Conservation (phyloP, 371 early-diverging fungal genomes). For the Batkoa obscura region DNA sequence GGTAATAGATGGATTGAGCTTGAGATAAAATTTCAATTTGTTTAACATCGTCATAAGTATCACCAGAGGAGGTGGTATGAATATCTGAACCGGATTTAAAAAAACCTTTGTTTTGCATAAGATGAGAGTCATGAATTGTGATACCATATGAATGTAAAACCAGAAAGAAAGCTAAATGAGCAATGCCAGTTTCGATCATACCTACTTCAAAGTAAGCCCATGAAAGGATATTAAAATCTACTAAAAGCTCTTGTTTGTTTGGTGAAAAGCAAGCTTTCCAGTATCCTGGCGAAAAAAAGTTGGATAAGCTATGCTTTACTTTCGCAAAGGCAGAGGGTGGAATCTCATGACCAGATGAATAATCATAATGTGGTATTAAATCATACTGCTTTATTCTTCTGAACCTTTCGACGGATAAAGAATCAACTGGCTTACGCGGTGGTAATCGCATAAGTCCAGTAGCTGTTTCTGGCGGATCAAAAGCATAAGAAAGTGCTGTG, state of each 20-base stretch:
- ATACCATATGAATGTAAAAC: constrained; percentile 29
- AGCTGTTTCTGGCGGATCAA: constrained; percentile 65
- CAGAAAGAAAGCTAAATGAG: constrained; percentile 51
- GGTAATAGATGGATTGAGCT: constrained; percentile 63
- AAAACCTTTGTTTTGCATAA: constrained; percentile 11
- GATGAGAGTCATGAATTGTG: constrained; percentile 8
- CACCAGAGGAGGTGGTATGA: constrained; percentile 18
- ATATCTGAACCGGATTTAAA: constrained; percentile 26
- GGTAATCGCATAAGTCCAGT: constrained; percentile 64
- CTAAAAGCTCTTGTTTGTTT: constrained; percentile 62
- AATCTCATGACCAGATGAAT: constrained; percentile 24
- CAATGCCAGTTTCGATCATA: constrained; percentile 54
- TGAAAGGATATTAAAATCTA: constrained; percentile 58
- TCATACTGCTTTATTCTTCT: constrained; percentile 27
- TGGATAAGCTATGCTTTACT: constrained; percentile 15
- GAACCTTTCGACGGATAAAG: constrained; percentile 38
- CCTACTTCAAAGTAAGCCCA: constrained; percentile 86
- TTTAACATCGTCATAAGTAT: constrained; percentile 17
- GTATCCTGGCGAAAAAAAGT: constrained; percentile 26
- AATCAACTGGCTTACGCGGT: constrained; percentile 77
- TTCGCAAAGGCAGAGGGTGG: constrained; percentile 14
- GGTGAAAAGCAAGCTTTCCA: constrained; percentile 40
- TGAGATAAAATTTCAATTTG: constrained; percentile 35
- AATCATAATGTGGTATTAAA: constrained; percentile 21
- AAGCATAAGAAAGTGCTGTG: constrained; percentile 78